These are phyloP conservation scores for Chrysoporthe deuterocubensis DNA, from an alignment of 2,329 filamentous ascomycete genomes.

Conservation along the genomic window DNA sequence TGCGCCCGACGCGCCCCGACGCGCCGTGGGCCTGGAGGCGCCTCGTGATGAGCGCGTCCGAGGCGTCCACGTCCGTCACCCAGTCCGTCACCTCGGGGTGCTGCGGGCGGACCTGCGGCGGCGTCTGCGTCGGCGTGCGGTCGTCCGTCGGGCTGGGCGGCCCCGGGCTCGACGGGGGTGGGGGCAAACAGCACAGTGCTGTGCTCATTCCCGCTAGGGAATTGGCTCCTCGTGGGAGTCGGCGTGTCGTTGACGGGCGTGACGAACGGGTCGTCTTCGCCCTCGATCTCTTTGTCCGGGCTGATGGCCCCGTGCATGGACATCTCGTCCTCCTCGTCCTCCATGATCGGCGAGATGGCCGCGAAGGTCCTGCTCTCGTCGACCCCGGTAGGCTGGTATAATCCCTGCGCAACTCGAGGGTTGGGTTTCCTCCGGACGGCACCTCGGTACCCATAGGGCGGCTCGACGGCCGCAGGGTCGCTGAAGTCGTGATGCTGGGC, in stretches of 20 bases:
- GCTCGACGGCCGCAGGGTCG: constrained; percentile 35
- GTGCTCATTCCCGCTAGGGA: constrained; percentile 14
- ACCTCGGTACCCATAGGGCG: constrained; percentile 25
- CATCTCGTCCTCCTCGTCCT: constrained; percentile 59
- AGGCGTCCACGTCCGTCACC: constrained; percentile 60
- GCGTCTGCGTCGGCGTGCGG: constrained; percentile 14
- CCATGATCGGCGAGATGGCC: constrained; percentile 62
- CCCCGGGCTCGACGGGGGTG: constrained; percentile 43
- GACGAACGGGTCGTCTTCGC: constrained; percentile 51
- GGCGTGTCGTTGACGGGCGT: constrained; percentile 43
- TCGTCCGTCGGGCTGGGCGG: constrained; percentile 21
- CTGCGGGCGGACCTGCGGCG: constrained; percentile 34
- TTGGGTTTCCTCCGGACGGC: constrained; percentile 36
- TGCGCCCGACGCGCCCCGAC: constrained; percentile 34
- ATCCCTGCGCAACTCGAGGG: constrained; percentile 39
- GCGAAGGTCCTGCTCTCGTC: constrained; percentile 34
- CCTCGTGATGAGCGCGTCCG: constrained; percentile 54
- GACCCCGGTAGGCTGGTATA: constrained; percentile 41
- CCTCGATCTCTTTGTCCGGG: constrained; percentile 30
- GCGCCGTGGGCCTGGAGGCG: constrained; percentile 44
- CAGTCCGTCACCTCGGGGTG: constrained; percentile 63
- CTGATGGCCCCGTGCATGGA: constrained; percentile 32
- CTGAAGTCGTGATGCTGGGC: constrained; percentile 42
- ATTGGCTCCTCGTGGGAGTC: constrained; percentile 31
- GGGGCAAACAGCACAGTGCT: constrained; percentile 35